Base-by-base conservation (phyloP, 2,329 filamentous ascomycete species). In the Apiospora kogelbergensis region DNA sequence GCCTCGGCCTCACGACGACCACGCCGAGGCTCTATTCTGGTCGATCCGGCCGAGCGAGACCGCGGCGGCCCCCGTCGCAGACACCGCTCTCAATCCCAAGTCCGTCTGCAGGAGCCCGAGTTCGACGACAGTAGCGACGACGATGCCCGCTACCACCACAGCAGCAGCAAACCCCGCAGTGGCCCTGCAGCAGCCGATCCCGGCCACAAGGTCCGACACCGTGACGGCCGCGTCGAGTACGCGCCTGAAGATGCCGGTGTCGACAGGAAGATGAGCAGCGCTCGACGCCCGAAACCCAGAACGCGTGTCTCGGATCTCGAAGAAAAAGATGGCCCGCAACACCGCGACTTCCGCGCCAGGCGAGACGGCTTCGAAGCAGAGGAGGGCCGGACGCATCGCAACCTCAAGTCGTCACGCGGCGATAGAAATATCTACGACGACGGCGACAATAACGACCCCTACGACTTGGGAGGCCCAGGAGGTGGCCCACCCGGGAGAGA, bases 81-180 rank as follows among this genome's bases (percentile, higher is more conserved):
- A 17, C 41, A 45, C 63, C 63, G 41, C 24, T 33, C 44, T 2
- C 63, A 45, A 4, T 65, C 63, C 24, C 41, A 65, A n/a, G 63
- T 65, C 44, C 63, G 63, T 17, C 20, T 65, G 2, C 63, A 65
- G 13, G 63, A 65, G 30, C 63, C 63, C 24, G 63, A 65, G 13
- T 3, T 60, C 7, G 53, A 60, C 30, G 63, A 65, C 41, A 65
- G 63, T 41, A 45, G 63, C 63, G 63, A 65, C 11, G 63, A 45
- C 9, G 63, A 65, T 17, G 20, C 63, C 6, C 41, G 44, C 63
- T 42, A 65, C 40, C 40, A 45, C 13, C 63, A n/a, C 37, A 30
- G 42, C 63, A 33, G 40, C 37, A 45, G 40, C 37, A 45, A 15
- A 4, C 53, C 53, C 53, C 53, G 53, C 20, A 11, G 53, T 22